These are phyloP conservation scores for Darksidea phi DNA, from an alignment of 495 filamentous ascomycete genomes.

Conservation along the genomic window DNA sequence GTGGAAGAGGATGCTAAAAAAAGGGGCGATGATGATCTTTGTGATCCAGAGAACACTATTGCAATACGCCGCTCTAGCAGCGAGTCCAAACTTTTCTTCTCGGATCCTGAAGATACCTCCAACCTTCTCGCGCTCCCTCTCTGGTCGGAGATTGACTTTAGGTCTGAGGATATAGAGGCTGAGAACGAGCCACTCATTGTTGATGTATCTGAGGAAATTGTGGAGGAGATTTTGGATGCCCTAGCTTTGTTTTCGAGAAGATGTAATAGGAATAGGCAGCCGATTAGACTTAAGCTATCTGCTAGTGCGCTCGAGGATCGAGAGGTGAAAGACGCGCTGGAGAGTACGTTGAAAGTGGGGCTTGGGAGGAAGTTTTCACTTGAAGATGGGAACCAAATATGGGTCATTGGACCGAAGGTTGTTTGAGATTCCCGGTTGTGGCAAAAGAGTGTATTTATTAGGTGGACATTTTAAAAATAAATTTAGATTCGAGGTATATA, in stretches of 20 bases:
- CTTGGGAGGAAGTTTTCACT: not conserved
- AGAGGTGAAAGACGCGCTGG: conserved; percentile 5
- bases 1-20: not conserved
- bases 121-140: not conserved
- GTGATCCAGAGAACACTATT: not conserved
- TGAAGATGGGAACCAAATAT: not conserved
- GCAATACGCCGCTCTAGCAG: not conserved
- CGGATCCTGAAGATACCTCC: not conserved
- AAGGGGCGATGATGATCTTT: not conserved
- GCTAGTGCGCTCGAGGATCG: not conserved
- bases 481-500: too few species aligned
- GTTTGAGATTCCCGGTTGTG: too few species aligned
- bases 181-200: not conserved
- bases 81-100: not conserved
- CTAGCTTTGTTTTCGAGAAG: conserved; percentile 7
- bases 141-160: not conserved
- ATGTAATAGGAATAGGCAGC: conserved; percentile 6
- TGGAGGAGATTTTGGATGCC: conserved; percentile 17
- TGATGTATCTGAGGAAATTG: not conserved
- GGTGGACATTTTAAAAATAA: too few species aligned
- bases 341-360: conserved; percentile 1
- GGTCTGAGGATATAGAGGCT: not conserved
- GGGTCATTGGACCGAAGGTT: conserved; percentile 10
- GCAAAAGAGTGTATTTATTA: too few species aligned
- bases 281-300: not conserved